These are phyloP conservation scores for Penicillium flavigenum DNA, from an alignment of 495 filamentous ascomycete species.

Conservation along the genomic window DNA sequence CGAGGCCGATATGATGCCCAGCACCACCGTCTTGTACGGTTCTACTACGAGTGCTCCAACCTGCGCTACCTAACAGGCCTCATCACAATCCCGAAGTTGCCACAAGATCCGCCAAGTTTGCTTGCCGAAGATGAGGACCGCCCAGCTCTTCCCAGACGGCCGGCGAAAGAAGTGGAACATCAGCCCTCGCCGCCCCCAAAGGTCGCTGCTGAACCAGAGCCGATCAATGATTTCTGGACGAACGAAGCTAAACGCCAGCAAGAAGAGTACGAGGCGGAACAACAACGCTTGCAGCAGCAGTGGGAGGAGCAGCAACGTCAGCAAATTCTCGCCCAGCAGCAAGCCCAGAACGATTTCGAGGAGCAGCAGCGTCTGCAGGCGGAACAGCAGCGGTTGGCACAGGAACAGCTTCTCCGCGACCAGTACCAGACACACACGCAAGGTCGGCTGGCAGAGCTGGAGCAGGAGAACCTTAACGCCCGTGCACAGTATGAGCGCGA, in stretches of 20 bases:
- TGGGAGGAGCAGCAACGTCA: conserved; percentile 72
- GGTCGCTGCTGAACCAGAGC: conserved; percentile 74
- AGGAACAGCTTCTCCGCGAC: conserved; percentile 82
- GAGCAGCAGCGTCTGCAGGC: conserved; percentile 86
- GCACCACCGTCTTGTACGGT: conserved; percentile 91
- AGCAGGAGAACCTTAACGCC: conserved; percentile 91
- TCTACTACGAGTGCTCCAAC: conserved; percentile 99
- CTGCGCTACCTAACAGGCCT: conserved; percentile 92
- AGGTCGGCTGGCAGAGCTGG: conserved; percentile 87
- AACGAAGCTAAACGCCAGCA: conserved; percentile 87
- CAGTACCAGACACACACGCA: conserved; percentile 91
- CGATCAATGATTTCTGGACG: conserved; percentile 98
- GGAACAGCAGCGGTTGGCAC: conserved; percentile 86
- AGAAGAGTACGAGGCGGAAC: conserved; percentile 90
- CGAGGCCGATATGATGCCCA: conserved; percentile 88
- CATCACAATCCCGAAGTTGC: conserved; percentile 93
- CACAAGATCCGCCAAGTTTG: conserved; percentile 88
- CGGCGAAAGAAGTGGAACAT: conserved; percentile 58
- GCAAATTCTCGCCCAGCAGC: conserved; percentile 75
- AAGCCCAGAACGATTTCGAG: conserved; percentile 89
- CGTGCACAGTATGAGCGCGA: conserved; percentile 95
- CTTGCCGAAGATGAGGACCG: conserved; percentile 79
- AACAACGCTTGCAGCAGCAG: conserved; percentile 79
- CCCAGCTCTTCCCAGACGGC: conserved; percentile 79
- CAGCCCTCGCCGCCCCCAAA: conserved; percentile 68